Base-by-base conservation (phyloP, 225 moss, liverwort and hornwort genomes). In the Neckera pumila region DNA sequence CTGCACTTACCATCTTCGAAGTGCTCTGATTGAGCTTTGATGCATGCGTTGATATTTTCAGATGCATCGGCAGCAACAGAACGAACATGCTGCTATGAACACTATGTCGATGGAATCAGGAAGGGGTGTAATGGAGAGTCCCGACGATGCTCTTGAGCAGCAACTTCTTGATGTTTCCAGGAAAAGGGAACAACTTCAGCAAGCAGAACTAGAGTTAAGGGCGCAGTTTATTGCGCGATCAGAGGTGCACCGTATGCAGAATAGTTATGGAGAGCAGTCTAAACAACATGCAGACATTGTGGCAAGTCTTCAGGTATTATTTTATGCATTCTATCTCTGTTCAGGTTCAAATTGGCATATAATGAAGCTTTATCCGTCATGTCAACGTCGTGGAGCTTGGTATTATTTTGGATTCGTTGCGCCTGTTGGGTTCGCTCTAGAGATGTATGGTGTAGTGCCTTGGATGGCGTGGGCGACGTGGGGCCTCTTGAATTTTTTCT, bases 1-100 rank as follows among this genome's bases (percentile, higher is more conserved):
- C 58, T 86, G 51, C 73, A 59, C 49, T 74, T 75, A 42, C 56
- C 40, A 49, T 80, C 31, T 43, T 67, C 56, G 60, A 81, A 76
- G 85, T 30, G 40, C 64, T 70, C 8, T 62, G 70, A 78, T n/a
- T 63, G 85, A 71, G 20, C 30, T 87, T 88, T 87, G 71, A 82
- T 86, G 81, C 10, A 22, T 88, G 79, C 38, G 7, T 60, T 67
- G 83, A 45, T 88, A 56, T 93, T 92, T 87, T 90, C 96, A 98
- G 96, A 95, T 96, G 94, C 96, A 96, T 93, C 95, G 94, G 81
- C 97, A 98, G 89, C 98, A 97, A 89, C 97, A 95, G 92, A 95
- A 94, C 81, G 97, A 98, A 84, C 95, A 95, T 88, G 90, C 95
- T 89, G 86, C 90, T 42, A 91, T 94, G 89, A 98, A 90, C 87